Conservation (phyloP, 768 basidiomycete species). For the Holtermanniella nyarrowii region DNA sequence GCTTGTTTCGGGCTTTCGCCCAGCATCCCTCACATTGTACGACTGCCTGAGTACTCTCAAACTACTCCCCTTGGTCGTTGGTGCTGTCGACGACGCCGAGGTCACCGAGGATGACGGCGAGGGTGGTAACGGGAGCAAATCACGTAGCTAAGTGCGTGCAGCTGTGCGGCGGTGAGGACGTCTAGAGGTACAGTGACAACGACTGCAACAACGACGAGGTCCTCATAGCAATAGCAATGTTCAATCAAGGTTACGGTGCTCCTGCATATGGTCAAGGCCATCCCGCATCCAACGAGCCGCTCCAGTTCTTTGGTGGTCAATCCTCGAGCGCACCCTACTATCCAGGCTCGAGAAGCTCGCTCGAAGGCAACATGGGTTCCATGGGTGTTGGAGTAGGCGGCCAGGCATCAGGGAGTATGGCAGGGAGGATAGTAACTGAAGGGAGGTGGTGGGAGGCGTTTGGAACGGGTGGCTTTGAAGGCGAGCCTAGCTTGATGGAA, state of each 20-base stretch:
- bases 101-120: neutral
- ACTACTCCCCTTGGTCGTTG: neutral
- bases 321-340: constrained; percentile 24
- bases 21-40: neutral
- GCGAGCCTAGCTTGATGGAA: constrained; percentile 89
- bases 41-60: neutral
- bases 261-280: neutral
- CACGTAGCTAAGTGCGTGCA: too few species aligned
- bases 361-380: constrained; percentile 20
- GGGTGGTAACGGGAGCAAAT: too few species aligned
- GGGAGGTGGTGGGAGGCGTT: constrained; percentile 93
- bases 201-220: neutral
- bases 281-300: constrained; percentile 19
- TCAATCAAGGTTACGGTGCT: neutral
- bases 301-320: constrained; percentile 36
- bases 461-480: constrained; percentile 88
- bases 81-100: neutral
- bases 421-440: constrained; percentile 61
- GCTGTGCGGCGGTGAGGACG: too few species aligned
- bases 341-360: constrained; percentile 16
- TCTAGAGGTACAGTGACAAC: too few species aligned
- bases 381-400: neutral
- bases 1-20: neutral
- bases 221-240: neutral
- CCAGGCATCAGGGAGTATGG: constrained; percentile 18